These are phyloP conservation scores for Secale cereale DNA, from an alignment of 176 grass and related monocot species.

Conservation along the genomic window DNA sequence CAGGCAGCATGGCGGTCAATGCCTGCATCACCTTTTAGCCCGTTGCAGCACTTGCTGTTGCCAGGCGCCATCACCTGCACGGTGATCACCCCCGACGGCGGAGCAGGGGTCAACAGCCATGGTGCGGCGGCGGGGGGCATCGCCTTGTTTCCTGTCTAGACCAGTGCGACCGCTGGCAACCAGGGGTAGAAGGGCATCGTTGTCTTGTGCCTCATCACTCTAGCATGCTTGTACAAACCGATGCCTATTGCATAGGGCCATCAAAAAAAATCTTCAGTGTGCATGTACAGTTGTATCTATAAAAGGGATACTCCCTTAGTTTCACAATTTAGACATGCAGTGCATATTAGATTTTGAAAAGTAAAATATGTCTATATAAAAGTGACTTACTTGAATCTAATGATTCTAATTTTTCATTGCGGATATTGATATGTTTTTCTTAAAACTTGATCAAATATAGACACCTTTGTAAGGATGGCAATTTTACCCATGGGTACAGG, in stretches of 20 bases:
- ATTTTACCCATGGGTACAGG: too few species aligned
- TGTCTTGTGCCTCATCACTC: constrained; percentile 30
- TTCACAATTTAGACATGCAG: too few species aligned
- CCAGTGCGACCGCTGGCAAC: not conserved
- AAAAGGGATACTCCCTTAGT: not conserved
- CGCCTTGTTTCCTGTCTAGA: constrained; percentile 13
- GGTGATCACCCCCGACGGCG: not conserved
- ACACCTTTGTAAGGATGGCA: too few species aligned
- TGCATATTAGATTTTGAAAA: too few species aligned
- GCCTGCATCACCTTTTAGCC: not conserved
- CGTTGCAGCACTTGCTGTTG: not conserved
- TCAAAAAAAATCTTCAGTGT: not conserved
- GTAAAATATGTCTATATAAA: too few species aligned
- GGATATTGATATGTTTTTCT: too few species aligned
- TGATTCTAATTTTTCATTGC: too few species aligned
- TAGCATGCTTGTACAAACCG: constrained; percentile 24
- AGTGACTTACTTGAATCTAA: too few species aligned
- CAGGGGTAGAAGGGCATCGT: not conserved
- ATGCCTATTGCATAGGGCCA: constrained; percentile 18
- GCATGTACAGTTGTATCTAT: not conserved
- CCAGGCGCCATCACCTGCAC: not conserved
- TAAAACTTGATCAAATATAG: too few species aligned
- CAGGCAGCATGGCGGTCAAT: constrained; percentile 41
- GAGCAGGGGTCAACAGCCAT: not conserved
- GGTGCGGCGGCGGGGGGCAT: not conserved